phyloP scores from a whole-genome alignment of 2,329 filamentous ascomycete genomes.

The Fusarium haematococcum region DNA sequence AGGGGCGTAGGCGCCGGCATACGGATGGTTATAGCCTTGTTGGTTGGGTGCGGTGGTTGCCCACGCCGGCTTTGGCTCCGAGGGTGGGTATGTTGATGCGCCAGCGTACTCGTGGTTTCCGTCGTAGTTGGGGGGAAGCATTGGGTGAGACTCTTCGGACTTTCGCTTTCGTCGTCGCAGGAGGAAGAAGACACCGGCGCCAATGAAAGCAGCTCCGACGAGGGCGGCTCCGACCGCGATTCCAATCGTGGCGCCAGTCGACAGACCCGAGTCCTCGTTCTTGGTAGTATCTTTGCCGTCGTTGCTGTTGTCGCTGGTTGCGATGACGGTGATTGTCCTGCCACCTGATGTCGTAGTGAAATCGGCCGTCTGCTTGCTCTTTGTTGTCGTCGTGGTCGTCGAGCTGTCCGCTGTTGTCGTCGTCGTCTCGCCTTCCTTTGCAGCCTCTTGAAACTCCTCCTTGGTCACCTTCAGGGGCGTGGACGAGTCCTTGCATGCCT shows the following conservation, averaged over 20 bases:
- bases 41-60: conserved; percentile 1
- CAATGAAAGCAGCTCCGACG: conserved; percentile 45
- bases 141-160: conserved; percentile 46
- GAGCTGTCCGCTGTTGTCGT: conserved; percentile 1
- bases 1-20: conserved; percentile 16
- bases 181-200: conserved; percentile 39
- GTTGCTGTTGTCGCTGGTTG: conserved; percentile 13
- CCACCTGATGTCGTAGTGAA: conserved; percentile 26
- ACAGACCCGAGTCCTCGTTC: conserved; percentile 41
- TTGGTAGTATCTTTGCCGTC: not conserved
- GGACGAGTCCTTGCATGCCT: conserved; percentile 57
- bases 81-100: conserved; percentile 33
- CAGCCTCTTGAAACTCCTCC: conserved; percentile 53
- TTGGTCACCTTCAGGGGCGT: conserved; percentile 58
- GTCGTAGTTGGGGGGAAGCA: conserved; percentile 43
- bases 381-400: conserved; percentile 13
- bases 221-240: conserved; percentile 53
- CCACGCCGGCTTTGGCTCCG: conserved; percentile 38
- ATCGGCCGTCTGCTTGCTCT: conserved; percentile 5
- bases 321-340: conserved; percentile 18
- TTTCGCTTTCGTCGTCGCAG: conserved; percentile 45
- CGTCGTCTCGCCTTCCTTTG: conserved; percentile 13
- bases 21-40: not conserved
- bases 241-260: conserved; percentile 53
- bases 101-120: conserved; percentile 21